These are phyloP conservation scores for Aspergillus carbonarius DNA, from an alignment of 2,329 filamentous ascomycete genomes.

Conservation along the genomic window DNA sequence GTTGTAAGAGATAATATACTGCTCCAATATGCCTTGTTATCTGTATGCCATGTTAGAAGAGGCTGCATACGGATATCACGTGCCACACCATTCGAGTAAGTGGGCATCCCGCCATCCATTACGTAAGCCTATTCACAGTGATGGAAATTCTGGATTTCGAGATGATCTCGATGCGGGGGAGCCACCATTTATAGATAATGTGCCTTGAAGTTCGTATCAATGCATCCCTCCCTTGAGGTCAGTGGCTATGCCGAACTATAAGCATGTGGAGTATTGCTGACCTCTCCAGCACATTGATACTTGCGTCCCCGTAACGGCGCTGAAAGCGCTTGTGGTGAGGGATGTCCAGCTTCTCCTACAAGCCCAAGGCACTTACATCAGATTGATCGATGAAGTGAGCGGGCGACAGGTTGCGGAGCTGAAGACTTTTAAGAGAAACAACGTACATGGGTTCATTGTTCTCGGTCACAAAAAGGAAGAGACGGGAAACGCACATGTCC, in stretches of 20 bases:
- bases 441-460: slow-evolving; percentile 40
- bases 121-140: slow-evolving; percentile 20
- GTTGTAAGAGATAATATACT: no score
- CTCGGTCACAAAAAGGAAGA: slow-evolving; percentile 21
- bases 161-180: slow-evolving; percentile 17
- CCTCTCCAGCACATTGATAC: slow-evolving; percentile 39
- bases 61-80: slow-evolving; percentile 21
- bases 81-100: slow-evolving; percentile 9
- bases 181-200: slow-evolving; percentile 14
- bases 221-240: slow-evolving; percentile 34
- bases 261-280: slow-evolving; percentile 19
- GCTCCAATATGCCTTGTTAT: no score
- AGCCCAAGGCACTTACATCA: slow-evolving; percentile 40
- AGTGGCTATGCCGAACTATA: slow-evolving; percentile 15
- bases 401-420: slow-evolving; percentile 30
- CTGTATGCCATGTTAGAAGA: not conserved
- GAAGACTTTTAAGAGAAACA: slow-evolving; percentile 37
- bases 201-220: slow-evolving; percentile 18
- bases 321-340: slow-evolving; percentile 33
- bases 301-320: slow-evolving; percentile 45
- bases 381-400: slow-evolving; percentile 33
- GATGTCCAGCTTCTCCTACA: slow-evolving; percentile 34
- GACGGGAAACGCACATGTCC: slow-evolving; percentile 13
- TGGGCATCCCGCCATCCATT: slow-evolving; percentile 6
- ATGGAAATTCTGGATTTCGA: slow-evolving; percentile 19